Percentiles rank a stretch among this genome's conserved stretches.
Evolutionary conservation across 148 eudicot genomes (phyloP).

Genomic region (Selenicereus undatus): DNA sequence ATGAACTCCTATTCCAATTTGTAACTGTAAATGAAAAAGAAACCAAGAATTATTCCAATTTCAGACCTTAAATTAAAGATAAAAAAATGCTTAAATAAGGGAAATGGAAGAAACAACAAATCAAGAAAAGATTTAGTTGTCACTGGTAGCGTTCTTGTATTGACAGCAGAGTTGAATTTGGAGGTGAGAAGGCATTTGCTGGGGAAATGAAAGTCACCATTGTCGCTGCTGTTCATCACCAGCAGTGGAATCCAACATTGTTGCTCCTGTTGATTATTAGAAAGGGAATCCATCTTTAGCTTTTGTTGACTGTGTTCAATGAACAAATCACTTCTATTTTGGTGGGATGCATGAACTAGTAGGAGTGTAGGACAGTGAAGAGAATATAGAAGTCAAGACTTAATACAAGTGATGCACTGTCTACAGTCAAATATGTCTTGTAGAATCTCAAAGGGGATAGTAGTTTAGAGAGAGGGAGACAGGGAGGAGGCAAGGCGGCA

Average conservation of each 20-base stretch:
- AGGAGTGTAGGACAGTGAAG: neutral
- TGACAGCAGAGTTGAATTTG: neutral
- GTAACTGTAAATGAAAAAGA: neutral
- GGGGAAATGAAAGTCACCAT: neutral
- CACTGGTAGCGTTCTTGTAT: neutral
- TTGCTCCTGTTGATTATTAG: too few species aligned
- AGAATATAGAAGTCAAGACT: neutral
- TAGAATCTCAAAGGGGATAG: neutral
- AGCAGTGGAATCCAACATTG: neutral
- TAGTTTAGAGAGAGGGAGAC: neutral
- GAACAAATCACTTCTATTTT: neutral
- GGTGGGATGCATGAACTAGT: neutral
- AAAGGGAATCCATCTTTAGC: neutral
- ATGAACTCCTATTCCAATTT: neutral
- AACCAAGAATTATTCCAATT: neutral
- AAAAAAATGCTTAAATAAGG: neutral
- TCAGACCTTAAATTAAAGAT: neutral
- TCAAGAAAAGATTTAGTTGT: neutral
- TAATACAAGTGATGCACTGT: neutral
- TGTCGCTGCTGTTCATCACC: neutral
- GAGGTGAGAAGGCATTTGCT: neutral
- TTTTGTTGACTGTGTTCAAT: neutral
- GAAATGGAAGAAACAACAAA: neutral
- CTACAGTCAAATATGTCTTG: neutral
- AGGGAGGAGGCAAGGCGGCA: neutral